phyloP scores from a whole-genome alignment of 768 basidiomycete genomes.

The Tylopilus sp. region DNA sequence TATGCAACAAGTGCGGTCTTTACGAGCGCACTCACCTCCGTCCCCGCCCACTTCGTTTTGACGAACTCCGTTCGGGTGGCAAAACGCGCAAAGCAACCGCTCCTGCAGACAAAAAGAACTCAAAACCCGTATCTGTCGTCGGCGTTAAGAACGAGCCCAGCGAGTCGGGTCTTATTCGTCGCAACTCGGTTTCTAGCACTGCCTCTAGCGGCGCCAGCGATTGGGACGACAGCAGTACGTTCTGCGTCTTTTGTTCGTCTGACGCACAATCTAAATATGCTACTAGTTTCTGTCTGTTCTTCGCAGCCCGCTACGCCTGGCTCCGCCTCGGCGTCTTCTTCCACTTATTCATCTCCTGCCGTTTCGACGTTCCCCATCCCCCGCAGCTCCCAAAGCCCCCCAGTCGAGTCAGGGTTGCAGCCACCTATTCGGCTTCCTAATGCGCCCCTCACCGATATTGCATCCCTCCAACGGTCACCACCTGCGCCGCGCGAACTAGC shows the following conservation, averaged over 20 bases:
- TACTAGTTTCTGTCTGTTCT: constrained; percentile 25
- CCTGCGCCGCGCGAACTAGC: constrained; percentile 32
- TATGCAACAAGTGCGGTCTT: constrained; percentile 91
- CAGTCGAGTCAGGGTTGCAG: constrained; percentile 43
- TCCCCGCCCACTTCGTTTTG: constrained; percentile 79
- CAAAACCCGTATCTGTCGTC: constrained; percentile 33
- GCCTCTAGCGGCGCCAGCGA: constrained; percentile 57
- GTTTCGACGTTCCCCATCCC: constrained; percentile 58
- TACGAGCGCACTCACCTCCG: constrained; percentile 88
- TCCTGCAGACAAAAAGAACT: constrained; percentile 30
- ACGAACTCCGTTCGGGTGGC: constrained; percentile 83
- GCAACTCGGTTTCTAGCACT: constrained; percentile 61
- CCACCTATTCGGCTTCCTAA: constrained; percentile 66
- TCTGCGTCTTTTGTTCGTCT: background rate
- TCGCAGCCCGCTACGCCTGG: constrained; percentile 36
- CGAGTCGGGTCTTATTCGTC: constrained; percentile 49
- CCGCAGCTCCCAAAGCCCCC: constrained; percentile 49
- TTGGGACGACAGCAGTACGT: constrained; percentile 79
- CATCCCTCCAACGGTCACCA: constrained; percentile 43
- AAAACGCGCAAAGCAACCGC: constrained; percentile 59
- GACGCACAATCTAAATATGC: background rate
- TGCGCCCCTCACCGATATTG: constrained; percentile 67
- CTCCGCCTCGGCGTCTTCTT: constrained; percentile 59
- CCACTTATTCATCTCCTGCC: constrained; percentile 66
- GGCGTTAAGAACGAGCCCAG: constrained; percentile 65